A percentile compares a stretch with the other conserved stretches of the same genome.
These are phyloP conservation scores for Dactylonectria estremocensis DNA, from an alignment of 2,329 filamentous ascomycete genomes.

Conservation along the genomic window DNA sequence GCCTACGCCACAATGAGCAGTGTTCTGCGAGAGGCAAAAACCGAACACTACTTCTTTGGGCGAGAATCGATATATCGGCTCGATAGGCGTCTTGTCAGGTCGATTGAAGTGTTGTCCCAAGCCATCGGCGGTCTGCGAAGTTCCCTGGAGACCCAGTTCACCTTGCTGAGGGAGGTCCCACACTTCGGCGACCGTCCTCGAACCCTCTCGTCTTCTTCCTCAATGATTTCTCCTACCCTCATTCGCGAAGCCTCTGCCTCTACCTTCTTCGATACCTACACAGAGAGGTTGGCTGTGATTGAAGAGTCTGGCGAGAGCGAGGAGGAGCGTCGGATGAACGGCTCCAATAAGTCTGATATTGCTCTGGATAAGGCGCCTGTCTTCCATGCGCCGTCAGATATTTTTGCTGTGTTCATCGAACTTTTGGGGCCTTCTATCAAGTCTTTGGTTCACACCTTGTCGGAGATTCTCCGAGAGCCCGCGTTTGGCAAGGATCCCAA, in stretches of 20 bases:
- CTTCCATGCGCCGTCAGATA: slow-evolving; percentile 80
- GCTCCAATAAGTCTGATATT: slow-evolving; percentile 50
- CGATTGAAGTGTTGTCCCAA: slow-evolving; percentile 87
- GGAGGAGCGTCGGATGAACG: slow-evolving; percentile 56
- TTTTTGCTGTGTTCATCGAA: slow-evolving; percentile 91
- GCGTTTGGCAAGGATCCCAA: slow-evolving; percentile 81
- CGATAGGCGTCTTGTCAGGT: slow-evolving; percentile 85
- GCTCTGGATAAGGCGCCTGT: slow-evolving; percentile 51
- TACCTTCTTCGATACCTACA: slow-evolving; percentile 56
- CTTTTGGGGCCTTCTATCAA: slow-evolving; percentile 96
- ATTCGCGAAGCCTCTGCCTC: slow-evolving; percentile 51
- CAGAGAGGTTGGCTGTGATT: slow-evolving; percentile 72
- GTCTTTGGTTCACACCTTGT: slow-evolving; percentile 91
- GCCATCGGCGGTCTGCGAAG: slow-evolving; percentile 92
- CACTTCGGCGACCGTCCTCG: neutral
- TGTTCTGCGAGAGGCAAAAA: slow-evolving; percentile 87
- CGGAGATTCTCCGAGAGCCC: slow-evolving; percentile 88
- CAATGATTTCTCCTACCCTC: slow-evolving; percentile 45
- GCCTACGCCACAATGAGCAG: slow-evolving; percentile 81
- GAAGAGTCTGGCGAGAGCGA: slow-evolving; percentile 75
- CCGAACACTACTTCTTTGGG: slow-evolving; percentile 88
- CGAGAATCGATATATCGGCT: slow-evolving; percentile 84
- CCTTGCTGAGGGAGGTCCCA: slow-evolving; percentile 24
- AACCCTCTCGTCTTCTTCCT: slow-evolving; percentile 36
- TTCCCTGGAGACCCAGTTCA: slow-evolving; percentile 54